A percentile compares a stretch with the other conserved stretches of the same genome.
phyloP scores from a whole-genome alignment of 2,329 filamentous ascomycete species.

The Dendrostoma leiphaemia region DNA sequence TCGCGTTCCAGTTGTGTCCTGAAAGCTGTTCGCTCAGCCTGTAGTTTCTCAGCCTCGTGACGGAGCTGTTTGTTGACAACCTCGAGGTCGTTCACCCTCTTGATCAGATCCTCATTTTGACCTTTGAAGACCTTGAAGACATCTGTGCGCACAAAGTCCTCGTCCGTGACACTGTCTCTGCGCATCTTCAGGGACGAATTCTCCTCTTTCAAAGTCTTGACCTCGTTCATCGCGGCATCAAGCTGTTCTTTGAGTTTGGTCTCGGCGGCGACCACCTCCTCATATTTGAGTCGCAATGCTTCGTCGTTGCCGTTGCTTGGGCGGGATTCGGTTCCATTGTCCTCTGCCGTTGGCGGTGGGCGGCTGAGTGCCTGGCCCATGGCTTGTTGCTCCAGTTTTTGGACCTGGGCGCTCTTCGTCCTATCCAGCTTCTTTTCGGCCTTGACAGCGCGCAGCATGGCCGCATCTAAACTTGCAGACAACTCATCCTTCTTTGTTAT shows the following conservation, averaged over 20 bases:
- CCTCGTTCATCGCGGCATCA: conserved; percentile 74
- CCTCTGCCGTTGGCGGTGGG: conserved; percentile 49
- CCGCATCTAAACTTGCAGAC: conserved; percentile 82
- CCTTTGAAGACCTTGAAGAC: conserved; percentile 89
- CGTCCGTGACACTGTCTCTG: conserved; percentile 75
- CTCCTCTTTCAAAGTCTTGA: conserved; percentile 71
- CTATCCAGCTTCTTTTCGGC: conserved; percentile 94
- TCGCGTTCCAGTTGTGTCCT: conserved; percentile 81
- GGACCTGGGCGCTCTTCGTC: conserved; percentile 82
- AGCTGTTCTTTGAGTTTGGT: conserved; percentile 88
- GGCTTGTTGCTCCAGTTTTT: conserved; percentile 88
- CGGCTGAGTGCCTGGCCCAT: conserved; percentile 62
- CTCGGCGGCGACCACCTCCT: conserved; percentile 73
- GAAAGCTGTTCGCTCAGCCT: conserved; percentile 80
- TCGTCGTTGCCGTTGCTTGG: conserved; percentile 56
- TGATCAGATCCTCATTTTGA: conserved; percentile 90
- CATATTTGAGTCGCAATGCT: conserved; percentile 72
- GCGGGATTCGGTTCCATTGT: conserved; percentile 45
- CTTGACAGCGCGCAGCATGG: conserved; percentile 87
- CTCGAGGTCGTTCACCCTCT: conserved; percentile 87
- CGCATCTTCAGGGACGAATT: conserved; percentile 70
- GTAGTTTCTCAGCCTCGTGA: conserved; percentile 81
- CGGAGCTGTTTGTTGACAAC: conserved; percentile 81
- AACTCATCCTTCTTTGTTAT: conserved; percentile 79
- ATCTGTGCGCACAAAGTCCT: conserved; percentile 90